phyloP scores from a whole-genome alignment of 345 rosid genomes.

The Cardamine chenopodiifolia region DNA sequence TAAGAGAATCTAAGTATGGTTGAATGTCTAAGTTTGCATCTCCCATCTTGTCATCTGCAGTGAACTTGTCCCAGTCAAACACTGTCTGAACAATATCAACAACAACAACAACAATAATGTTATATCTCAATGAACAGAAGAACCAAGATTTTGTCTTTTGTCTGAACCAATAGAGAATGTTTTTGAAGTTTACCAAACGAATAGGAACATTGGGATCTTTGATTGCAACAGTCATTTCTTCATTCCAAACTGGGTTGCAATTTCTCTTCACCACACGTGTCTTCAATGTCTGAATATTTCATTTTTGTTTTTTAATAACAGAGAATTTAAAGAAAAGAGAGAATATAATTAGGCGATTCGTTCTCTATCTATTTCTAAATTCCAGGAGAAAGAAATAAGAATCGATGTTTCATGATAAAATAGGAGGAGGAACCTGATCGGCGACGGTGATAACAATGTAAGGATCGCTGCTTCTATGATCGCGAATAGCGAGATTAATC shows the following conservation, averaged over 20 bases:
- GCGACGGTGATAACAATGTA: conserved; percentile 53
- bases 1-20: conserved; percentile 58
- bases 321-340: neutral
- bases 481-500: conserved; percentile 53
- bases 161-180: conserved; percentile 4
- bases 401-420: neutral
- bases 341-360: neutral
- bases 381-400: neutral
- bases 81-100: conserved; percentile 55
- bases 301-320: neutral
- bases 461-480: conserved; percentile 59
- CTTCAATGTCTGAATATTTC: conserved; percentile 62
- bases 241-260: conserved; percentile 87
- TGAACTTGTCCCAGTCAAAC: conserved; percentile 74
- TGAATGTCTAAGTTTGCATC: conserved; percentile 71
- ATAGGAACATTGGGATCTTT: conserved; percentile 55
- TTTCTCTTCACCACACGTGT: conserved; percentile 64
- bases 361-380: neutral
- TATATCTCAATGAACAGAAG: neutral
- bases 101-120: neutral
- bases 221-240: conserved; percentile 75
- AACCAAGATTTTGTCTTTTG: neutral
- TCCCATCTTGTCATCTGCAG: conserved; percentile 83
- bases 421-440: conserved; percentile 46
- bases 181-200: conserved; percentile 47